Percentiles rank a stretch among this genome's conserved stretches.
These are phyloP conservation scores for Ascochyta rabiei DNA, from an alignment of 2,329 filamentous ascomycete species.

Conservation along the genomic window DNA sequence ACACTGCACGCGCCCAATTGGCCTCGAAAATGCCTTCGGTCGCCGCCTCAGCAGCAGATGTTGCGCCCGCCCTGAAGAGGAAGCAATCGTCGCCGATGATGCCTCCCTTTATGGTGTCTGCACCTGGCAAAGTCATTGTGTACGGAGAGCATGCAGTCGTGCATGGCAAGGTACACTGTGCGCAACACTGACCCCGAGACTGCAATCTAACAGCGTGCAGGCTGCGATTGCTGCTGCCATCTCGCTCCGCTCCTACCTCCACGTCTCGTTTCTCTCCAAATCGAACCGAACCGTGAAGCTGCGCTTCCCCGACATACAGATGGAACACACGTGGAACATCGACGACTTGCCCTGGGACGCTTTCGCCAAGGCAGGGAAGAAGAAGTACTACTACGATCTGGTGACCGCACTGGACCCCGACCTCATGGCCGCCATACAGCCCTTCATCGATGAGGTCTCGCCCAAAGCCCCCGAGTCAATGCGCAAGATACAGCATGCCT, in stretches of 20 bases:
- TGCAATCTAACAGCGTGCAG: conserved; percentile 51
- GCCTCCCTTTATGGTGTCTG: conserved; percentile 96
- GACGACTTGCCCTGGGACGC: conserved; percentile 84
- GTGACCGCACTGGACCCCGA: conserved; percentile 80
- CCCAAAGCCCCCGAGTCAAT: conserved; percentile 67
- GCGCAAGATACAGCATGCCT: conserved; percentile 82
- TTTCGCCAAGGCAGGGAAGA: conserved; percentile 82
- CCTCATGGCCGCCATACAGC: conserved; percentile 78
- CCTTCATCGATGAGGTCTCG: conserved; percentile 76
- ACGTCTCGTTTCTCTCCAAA: conserved; percentile 92
- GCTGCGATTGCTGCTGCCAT: conserved; percentile 94
- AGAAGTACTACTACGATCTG: conserved; percentile 92
- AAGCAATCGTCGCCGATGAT: conserved; percentile 65
- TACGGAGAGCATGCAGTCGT: conserved; percentile 99
- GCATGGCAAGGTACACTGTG: conserved; percentile 76
- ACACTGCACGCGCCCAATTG: conserved; percentile 38
- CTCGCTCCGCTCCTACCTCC: conserved; percentile 92
- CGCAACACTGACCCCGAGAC: neutral
- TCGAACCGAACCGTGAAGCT: conserved; percentile 86
- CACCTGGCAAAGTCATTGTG: conserved; percentile 96
- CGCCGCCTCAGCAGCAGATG: conserved; percentile 16
- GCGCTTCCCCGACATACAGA: conserved; percentile 87
- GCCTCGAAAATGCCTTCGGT: conserved; percentile 28
- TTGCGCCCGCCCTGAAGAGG: conserved; percentile 28
- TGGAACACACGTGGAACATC: conserved; percentile 93